Conservation (phyloP, 257 asterid species). For the Linderniella brevidens region DNA sequence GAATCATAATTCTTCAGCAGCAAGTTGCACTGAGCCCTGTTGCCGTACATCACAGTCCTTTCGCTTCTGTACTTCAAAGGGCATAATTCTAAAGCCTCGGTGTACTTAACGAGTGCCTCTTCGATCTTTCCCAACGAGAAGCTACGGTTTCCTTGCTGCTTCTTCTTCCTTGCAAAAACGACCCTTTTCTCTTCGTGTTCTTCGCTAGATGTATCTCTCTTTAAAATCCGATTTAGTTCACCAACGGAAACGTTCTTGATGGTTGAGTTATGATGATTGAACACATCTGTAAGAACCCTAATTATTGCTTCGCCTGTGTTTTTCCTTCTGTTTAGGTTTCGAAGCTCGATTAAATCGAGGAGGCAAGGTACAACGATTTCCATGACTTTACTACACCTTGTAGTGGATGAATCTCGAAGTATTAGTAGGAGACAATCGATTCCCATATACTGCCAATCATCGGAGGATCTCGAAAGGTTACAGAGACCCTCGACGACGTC, state of each 20-base stretch:
- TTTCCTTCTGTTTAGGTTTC: conserved; percentile 30
- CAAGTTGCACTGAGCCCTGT: conserved; percentile 46
- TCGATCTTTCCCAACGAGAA: conserved; percentile 29
- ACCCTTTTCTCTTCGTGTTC: conserved; percentile 25
- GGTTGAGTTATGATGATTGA: conserved; percentile 14
- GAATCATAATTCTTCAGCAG: conserved; percentile 27
- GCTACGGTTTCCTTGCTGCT: conserved; percentile 36
- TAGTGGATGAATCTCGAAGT: conserved; percentile 34
- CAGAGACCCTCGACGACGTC: conserved; percentile 41
- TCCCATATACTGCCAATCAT: conserved; percentile 80
- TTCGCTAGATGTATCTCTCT: conserved; percentile 26
- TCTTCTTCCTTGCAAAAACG: conserved; percentile 16
- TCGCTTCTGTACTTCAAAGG: conserved; percentile 39
- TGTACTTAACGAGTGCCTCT: conserved; percentile 37
- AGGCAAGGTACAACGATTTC: conserved; percentile 21
- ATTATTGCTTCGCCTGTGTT: conserved; percentile 46
- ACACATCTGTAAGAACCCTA: conserved; percentile 23
- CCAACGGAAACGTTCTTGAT: conserved; percentile 14
- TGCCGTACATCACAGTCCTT: conserved; percentile 40
- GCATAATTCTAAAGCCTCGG: conserved; percentile 43
- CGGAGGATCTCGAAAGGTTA: conserved; percentile 52
- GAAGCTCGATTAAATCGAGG: conserved; percentile 47
- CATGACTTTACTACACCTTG: conserved; percentile 31
- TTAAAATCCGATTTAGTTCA: conserved; percentile 29
- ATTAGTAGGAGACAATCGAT: conserved; percentile 67